Percentiles rank a stretch among this genome's conserved stretches.
phyloP scores from a whole-genome alignment of 192 early-diverging fungal genomes.

The Umbelopsis vinacea region DNA sequence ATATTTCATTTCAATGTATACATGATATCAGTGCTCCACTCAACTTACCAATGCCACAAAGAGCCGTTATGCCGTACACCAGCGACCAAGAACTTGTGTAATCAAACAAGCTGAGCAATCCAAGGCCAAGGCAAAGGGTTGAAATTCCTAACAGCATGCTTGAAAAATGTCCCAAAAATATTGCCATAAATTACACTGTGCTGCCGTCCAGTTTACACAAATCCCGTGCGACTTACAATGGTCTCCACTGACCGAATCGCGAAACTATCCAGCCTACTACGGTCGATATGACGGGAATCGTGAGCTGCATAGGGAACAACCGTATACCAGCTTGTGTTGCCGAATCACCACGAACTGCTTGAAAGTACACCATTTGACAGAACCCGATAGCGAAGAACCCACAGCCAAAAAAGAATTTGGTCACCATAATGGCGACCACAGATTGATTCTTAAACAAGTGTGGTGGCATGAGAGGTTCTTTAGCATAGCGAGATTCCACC shows the following conservation, averaged over 20 bases:
- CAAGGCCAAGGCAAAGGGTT: constrained; percentile 64
- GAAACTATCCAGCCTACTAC: constrained; percentile 30
- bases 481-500: constrained; percentile 55
- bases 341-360: constrained; percentile 70
- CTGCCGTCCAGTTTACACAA: too few species aligned
- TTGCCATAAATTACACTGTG: too few species aligned
- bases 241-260: constrained; percentile 25
- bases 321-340: constrained; percentile 48
- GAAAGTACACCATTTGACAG: constrained; percentile 42
- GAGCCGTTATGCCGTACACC: constrained; percentile 32
- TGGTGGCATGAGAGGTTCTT: constrained; percentile 68
- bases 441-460: constrained; percentile 60
- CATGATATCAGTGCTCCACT: too few species aligned
- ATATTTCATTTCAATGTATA: too few species aligned
- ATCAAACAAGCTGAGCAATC: constrained; percentile 67
- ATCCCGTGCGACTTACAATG: background rate
- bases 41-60: constrained; percentile 31
- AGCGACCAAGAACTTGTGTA: constrained; percentile 26
- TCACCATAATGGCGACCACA: constrained; percentile 28
- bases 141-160: constrained; percentile 52
- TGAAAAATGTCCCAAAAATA: too few species aligned
- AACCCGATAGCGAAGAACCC: constrained; percentile 39
- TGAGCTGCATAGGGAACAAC: constrained; percentile 43
- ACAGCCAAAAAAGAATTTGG: constrained; percentile 46
- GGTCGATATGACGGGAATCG: constrained; percentile 26